phyloP scores from a whole-genome alignment of 352 stramenopile species.

The Phytophthora colocasiae region DNA sequence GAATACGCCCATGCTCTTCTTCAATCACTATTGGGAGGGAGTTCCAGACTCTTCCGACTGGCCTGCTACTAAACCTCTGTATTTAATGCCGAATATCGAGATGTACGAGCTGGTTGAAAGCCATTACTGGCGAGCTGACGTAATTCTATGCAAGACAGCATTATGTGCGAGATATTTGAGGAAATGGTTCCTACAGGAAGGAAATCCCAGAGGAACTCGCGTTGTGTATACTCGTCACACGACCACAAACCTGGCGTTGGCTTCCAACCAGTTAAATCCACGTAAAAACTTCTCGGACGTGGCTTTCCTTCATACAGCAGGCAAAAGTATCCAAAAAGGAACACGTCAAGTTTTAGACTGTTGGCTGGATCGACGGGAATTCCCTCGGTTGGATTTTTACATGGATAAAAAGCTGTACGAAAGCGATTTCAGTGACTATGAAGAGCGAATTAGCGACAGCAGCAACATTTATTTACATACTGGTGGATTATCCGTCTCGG shows the following conservation, averaged over 20 bases:
- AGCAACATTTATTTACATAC: constrained; percentile 7
- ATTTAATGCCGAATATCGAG: constrained; percentile 64
- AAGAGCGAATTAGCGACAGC: constrained; percentile 13
- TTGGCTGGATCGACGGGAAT: constrained; percentile 41
- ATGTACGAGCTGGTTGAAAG: constrained; percentile 56
- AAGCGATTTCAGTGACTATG: constrained; percentile 12
- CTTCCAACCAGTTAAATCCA: constrained; percentile 11
- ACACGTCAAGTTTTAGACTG: constrained; percentile 53
- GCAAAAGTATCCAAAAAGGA: constrained; percentile 56
- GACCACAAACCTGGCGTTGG: constrained; percentile 57
- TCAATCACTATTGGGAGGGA: constrained; percentile 68
- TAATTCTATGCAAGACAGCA: constrained; percentile 58
- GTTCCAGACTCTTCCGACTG: constrained; percentile 34
- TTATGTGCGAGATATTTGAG: constrained; percentile 49
- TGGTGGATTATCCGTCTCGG: constrained; percentile 24
- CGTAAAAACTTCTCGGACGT: constrained; percentile 48
- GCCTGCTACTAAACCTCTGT: constrained; percentile 50
- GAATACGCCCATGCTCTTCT: constrained; percentile 52
- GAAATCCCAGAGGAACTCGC: constrained; percentile 53
- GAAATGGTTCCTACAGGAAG: constrained; percentile 66
- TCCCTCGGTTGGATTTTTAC: constrained; percentile 51
- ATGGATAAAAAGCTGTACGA: constrained; percentile 46
- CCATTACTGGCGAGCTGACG: constrained; percentile 49
- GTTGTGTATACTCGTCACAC: constrained; percentile 73
- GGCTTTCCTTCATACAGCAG: constrained; percentile 50